A percentile compares a stretch with the other conserved stretches of the same genome.
phyloP scores from a whole-genome alignment of 2,329 filamentous ascomycete species.

The Venturiaceae sp. region DNA sequence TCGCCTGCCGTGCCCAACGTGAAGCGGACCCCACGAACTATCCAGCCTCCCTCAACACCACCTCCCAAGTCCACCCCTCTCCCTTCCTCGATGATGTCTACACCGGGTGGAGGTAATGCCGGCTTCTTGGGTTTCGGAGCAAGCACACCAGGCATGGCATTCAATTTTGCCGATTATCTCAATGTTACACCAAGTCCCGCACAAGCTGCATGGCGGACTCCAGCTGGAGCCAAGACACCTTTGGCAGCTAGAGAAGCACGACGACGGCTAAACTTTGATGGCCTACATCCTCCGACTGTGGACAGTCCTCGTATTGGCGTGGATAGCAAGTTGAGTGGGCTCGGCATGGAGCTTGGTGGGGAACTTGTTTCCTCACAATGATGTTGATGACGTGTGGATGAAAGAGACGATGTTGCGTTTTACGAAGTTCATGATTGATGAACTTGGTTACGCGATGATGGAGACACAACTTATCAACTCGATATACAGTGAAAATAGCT shows the following conservation, averaged over 20 bases:
- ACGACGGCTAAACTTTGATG: slow-evolving; percentile 68
- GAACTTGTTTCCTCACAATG: slow-evolving; percentile 33
- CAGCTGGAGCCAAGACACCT: slow-evolving; percentile 57
- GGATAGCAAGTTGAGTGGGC: slow-evolving; percentile 37
- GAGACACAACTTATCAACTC: not conserved
- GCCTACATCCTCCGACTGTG: slow-evolving; percentile 47
- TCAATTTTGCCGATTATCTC: slow-evolving; percentile 95
- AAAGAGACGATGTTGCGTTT: too few relatives aligned
- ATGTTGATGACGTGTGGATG: not conserved
- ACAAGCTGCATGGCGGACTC: slow-evolving; percentile 70
- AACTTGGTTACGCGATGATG: not conserved
- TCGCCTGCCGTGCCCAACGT: slow-evolving; percentile 58
- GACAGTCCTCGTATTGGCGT: slow-evolving; percentile 31
- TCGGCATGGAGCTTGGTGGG: slow-evolving; percentile 58
- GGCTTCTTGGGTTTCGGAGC: slow-evolving; percentile 51
- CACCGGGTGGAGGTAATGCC: slow-evolving; percentile 54
- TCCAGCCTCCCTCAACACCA: slow-evolving; percentile 46
- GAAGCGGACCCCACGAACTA: slow-evolving; percentile 42
- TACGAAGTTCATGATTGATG: not conserved
- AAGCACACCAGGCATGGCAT: slow-evolving; percentile 65
- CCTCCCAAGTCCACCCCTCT: slow-evolving; percentile 46
- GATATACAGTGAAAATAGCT: too few relatives aligned
- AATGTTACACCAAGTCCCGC: slow-evolving; percentile 95
- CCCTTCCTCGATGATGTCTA: slow-evolving; percentile 84
- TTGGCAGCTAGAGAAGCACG: slow-evolving; percentile 58